A percentile compares a stretch with the other conserved stretches of the same genome.
These are phyloP conservation scores for Neoascochyta sp. DNA, from an alignment of 2,329 filamentous ascomycete species.

Conservation along the genomic window DNA sequence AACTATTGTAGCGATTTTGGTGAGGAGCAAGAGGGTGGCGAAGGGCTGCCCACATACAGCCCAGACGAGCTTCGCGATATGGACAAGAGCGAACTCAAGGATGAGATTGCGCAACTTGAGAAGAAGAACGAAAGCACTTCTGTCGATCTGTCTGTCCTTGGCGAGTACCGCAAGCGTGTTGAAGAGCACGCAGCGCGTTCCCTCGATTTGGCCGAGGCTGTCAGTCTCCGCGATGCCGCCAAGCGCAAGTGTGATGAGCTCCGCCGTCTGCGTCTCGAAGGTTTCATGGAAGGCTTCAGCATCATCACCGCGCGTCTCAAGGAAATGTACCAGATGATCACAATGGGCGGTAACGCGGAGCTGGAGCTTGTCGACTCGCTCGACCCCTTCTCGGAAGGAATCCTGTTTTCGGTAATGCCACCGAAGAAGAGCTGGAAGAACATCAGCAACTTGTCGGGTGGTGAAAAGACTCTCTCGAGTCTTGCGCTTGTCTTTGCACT, in stretches of 20 bases:
- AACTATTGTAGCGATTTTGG: constrained; percentile 45
- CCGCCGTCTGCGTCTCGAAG: constrained; percentile 81
- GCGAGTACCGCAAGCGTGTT: constrained; percentile 81
- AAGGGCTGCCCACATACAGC: constrained; percentile 69
- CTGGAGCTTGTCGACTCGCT: constrained; percentile 93
- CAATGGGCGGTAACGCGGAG: constrained; percentile 97
- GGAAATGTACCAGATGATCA: constrained; percentile 99
- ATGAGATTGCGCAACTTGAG: constrained; percentile 62
- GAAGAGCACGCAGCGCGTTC: constrained; percentile 78
- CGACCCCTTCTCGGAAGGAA: constrained; percentile 95
- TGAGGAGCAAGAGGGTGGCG: constrained; percentile 51
- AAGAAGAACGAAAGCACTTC: constrained; percentile 79
- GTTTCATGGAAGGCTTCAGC: constrained; percentile 97
- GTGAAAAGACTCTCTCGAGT: constrained; percentile 93
- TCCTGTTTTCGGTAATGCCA: constrained; percentile 97
- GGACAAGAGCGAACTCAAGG: constrained; percentile 60
- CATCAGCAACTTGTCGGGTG: constrained; percentile 90
- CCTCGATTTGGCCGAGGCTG: constrained; percentile 76
- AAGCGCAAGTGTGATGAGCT: constrained; percentile 94
- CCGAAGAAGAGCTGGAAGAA: constrained; percentile 99
- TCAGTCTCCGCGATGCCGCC: constrained; percentile 74
- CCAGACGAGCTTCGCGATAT: constrained; percentile 63
- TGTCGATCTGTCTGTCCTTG: constrained; percentile 83
- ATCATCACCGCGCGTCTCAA: constrained; percentile 91
- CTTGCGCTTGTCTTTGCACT: constrained; percentile 95